Percentiles rank a stretch among this genome's conserved stretches.
Conservation (phyloP, 495 filamentous ascomycete genomes). For the Tuber brumale region DNA sequence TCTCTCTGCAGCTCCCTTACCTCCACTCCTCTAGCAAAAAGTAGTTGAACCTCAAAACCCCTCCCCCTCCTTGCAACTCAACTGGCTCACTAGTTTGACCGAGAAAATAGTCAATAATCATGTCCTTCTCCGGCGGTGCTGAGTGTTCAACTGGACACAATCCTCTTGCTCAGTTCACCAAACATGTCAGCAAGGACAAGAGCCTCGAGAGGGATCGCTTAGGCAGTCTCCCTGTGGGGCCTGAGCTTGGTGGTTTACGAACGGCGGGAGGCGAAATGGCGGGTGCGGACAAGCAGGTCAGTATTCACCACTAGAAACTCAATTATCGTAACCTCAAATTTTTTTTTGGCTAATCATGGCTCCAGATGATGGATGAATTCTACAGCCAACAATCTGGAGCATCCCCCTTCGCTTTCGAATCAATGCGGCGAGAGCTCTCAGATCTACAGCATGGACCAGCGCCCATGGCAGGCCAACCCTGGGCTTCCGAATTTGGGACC, state of each 20-base stretch:
- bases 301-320: conserved; percentile 22
- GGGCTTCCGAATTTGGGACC: conserved; percentile 60
- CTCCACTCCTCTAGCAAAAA: background rate
- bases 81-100: background rate
- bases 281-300: conserved; percentile 58
- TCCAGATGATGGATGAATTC: conserved; percentile 88
- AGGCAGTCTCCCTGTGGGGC: conserved; percentile 57
- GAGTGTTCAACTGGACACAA: conserved; percentile 97
- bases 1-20: background rate
- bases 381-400: conserved; percentile 56
- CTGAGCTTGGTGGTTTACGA: conserved; percentile 55
- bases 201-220: conserved; percentile 84
- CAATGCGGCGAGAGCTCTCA: conserved; percentile 60
- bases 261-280: conserved; percentile 51
- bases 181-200: conserved; percentile 91
- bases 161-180: conserved; percentile 91
- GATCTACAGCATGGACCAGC: conserved; percentile 52
- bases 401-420: conserved; percentile 61
- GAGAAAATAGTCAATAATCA: conserved; percentile 40
- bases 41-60: background rate
- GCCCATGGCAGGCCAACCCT: conserved; percentile 41
- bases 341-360: conserved; percentile 33
- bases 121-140: conserved; percentile 92
- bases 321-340: background rate
- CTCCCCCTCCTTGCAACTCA: background rate